phyloP scores from a whole-genome alignment of 1,284 basidiomycete species.

The Erythrobasidium hasegawianum region DNA sequence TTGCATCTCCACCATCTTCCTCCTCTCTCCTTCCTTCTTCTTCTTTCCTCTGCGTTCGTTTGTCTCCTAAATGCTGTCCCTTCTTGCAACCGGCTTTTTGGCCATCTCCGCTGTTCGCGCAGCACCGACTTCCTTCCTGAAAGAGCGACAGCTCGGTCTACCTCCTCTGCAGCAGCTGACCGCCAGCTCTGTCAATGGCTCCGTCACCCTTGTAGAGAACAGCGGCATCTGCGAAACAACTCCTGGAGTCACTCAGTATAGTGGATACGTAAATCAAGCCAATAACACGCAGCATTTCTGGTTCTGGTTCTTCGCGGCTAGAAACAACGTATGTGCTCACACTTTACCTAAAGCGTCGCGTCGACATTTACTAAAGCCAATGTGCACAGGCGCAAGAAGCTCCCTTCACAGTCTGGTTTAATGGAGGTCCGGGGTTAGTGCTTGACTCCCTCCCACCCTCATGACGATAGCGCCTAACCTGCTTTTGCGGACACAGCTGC shows the following conservation, averaged over 20 bases:
- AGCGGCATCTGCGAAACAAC: constrained; percentile 71
- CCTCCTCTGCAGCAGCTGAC: neutral
- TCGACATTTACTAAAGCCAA: too few relatives aligned
- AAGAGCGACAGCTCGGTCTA: neutral
- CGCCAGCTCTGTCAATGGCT: neutral
- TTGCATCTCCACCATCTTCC: neutral
- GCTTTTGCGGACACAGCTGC: constrained; percentile 45
- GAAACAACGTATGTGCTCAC: constrained; percentile 53
- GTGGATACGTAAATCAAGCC: constrained; percentile 60
- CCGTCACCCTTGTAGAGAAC: constrained; percentile 55
- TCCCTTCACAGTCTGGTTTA: constrained; percentile 30
- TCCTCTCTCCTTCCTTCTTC: neutral
- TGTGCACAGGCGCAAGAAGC: constrained; percentile 8
- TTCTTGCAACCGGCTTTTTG: neutral
- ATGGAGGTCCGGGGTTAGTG: constrained; percentile 52
- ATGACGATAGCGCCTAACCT: too few relatives aligned
- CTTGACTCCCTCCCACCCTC: too few relatives aligned
- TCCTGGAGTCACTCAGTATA: constrained; percentile 62
- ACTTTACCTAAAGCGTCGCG: too few relatives aligned
- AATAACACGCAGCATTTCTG: constrained; percentile 56
- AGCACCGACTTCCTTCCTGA: constrained; percentile 1
- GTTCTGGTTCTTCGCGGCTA: constrained; percentile 67
- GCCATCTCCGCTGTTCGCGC: neutral
- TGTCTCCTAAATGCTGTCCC: neutral
- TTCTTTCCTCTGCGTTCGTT: neutral